Evolutionary conservation across 306 rosid species (phyloP), one percentile per base, ranked within the genome.

Genomic region (Rosa persica): DNA sequence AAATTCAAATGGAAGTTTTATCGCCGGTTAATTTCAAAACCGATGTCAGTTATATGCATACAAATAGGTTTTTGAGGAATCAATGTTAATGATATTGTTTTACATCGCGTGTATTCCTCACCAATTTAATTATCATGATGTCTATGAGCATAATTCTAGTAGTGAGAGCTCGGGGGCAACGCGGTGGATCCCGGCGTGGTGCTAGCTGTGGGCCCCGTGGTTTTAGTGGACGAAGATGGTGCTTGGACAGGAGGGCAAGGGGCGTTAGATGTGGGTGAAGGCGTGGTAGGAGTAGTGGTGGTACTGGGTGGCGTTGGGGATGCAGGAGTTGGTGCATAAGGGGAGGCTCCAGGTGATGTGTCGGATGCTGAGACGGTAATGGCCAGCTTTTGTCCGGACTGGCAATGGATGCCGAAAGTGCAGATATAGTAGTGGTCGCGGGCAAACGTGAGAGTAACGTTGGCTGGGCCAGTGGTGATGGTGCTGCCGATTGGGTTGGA

Each of bases 351-450:
- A 2, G 79, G 44, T 15, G 79, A 40, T 0, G 72, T 39, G 17
- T 68, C 6, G 43, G 82, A 72, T 19, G 82, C 42, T 2, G 34
- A 23, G 80, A 76, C 78, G 4, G 71, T 72, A 39, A 85, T 54
- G 38, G 80, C 46, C 19, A 79, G 43, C 83, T 82, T 84, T 70
- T 80, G 84, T 38, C 79, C 79, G 11, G 10, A 20, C 5, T 27
- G 58, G 67, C 87, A 80, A 61, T 84, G 87, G 5, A 0, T 0
- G 64, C 84, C 70, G 0, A 44, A 0, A 6, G 81, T 74, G 78
- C 85, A 67, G 8, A 80, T 78, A 69, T 48, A 78, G 80, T 54
- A 78, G 57, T 39, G 72, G 15, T 77, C 34, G 22, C 84, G 80
- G 6, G 70, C 13, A 1, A 80, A 46, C 58, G 62, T 12, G 55